Conservation (phyloP, 164 flowering plant genomes). For the Piper betle region DNA sequence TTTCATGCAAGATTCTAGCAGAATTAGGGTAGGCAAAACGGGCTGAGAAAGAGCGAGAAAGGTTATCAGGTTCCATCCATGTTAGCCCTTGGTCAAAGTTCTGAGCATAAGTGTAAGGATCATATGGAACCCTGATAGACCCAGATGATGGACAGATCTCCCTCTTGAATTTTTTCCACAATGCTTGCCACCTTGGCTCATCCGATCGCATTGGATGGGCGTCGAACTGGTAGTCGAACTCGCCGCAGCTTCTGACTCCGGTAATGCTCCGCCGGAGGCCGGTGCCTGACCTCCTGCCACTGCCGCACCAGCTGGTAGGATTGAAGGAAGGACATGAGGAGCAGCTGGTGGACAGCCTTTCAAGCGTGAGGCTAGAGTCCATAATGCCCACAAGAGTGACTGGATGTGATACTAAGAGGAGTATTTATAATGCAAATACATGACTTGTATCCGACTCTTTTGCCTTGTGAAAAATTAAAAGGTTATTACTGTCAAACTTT, state of each 20-base stretch:
- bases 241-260: neutral
- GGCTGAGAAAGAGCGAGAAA: conserved; percentile 55
- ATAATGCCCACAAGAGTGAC: neutral
- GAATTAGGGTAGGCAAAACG: conserved; percentile 40
- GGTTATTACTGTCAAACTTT: too few relatives aligned
- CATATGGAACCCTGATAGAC: conserved; percentile 19
- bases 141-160: conserved; percentile 6
- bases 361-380: conserved; percentile 7
- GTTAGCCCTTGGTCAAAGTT: conserved; percentile 55
- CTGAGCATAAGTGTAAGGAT: conserved; percentile 36
- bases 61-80: conserved; percentile 37
- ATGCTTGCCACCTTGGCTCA: conserved; percentile 25
- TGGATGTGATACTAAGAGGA: too few relatives aligned
- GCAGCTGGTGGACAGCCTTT: conserved; percentile 1
- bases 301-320: conserved; percentile 17
- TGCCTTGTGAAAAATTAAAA: too few relatives aligned
- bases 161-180: conserved; percentile 39
- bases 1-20: conserved; percentile 11
- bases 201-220: neutral
- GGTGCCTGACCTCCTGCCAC: conserved; percentile 13
- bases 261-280: conserved; percentile 1
- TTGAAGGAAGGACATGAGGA: conserved; percentile 15
- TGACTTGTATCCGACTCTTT: too few relatives aligned
- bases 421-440: too few relatives aligned
- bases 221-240: conserved; percentile 2